Conservation (phyloP, 2,329 filamentous ascomycete genomes). For the Talaromyces islandicus region DNA sequence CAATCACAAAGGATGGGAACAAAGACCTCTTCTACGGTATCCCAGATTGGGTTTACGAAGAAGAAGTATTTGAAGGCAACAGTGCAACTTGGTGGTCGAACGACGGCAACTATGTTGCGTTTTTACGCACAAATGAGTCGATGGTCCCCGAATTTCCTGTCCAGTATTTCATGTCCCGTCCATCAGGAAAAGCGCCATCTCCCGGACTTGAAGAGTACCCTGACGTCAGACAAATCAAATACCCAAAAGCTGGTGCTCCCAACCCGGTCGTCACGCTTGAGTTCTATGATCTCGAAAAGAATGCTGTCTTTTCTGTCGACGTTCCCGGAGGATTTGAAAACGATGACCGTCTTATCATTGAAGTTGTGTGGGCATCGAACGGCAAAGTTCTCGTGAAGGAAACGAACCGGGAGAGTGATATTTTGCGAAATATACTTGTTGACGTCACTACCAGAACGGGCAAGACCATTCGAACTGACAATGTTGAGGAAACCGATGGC, state of each 20-base stretch:
- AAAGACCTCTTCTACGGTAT: conserved; percentile 89
- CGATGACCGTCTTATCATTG: conserved; percentile 82
- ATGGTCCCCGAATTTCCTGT: conserved; percentile 86
- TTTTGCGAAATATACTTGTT: conserved; percentile 80
- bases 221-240: conserved; percentile 87
- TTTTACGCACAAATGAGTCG: conserved; percentile 89
- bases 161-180: conserved; percentile 85
- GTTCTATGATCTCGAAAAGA: conserved; percentile 78
- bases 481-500: conserved; percentile 80
- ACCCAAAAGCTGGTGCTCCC: conserved; percentile 89
- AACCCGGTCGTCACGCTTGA: conserved; percentile 84
- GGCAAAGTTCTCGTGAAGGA: conserved; percentile 79
- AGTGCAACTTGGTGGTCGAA: conserved; percentile 93
- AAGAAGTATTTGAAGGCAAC: conserved; percentile 73
- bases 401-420: conserved; percentile 88
- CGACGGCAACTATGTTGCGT: conserved; percentile 83
- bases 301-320: conserved; percentile 72
- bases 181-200: conserved; percentile 64
- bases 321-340: conserved; percentile 72
- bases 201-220: conserved; percentile 81
- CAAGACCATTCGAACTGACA: conserved; percentile 69
- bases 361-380: conserved; percentile 80
- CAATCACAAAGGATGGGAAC: conserved; percentile 82
- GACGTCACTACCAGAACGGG: conserved; percentile 69
- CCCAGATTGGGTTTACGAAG: conserved; percentile 95